Base-by-base conservation (phyloP, 371 early-diverging fungal species). In the Thermomucor indicae-seudaticae region DNA sequence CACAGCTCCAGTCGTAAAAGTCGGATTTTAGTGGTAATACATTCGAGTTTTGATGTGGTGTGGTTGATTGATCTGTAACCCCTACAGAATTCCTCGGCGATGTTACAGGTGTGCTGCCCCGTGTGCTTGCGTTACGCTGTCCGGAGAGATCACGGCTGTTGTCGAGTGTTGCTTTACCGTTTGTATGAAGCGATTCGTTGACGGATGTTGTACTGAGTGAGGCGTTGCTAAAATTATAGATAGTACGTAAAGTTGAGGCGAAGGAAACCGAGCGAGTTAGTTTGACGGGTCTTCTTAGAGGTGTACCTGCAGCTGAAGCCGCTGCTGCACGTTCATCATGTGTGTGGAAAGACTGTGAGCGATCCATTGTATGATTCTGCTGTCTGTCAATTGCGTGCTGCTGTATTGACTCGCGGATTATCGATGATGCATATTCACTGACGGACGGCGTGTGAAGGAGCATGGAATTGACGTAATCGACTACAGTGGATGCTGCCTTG, bases 1-100 rank as follows among this genome's bases (percentile, higher is more conserved):
- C 89, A 51, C 88, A 84, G 60, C 89, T 87, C 91, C 89, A 89
- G 43, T 90, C 89, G 50, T 85, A 92, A 41, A 91, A 89, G 6
- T 63, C 66, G 1, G 90, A 89, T 29, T 70, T 62, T 22, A 81
- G 49, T 14, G 79, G 79, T 22, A 83, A 58, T 23, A 47, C 42
- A 51, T 54, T 48, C 8, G n/a, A n/a, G n/a, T n/a, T n/a, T n/a
- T n/a, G n/a, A n/a, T 65, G 57, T 55, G 8, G 31, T 38, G 25
- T 42, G 40, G 35, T n/a, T 41, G 28, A 17, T 44, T 27, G 20
- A 25, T 29, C 28, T 41, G 30, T 29, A 32, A 2, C 29, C 19
- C 20, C 12, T 17, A 51, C n/a, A 6, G 43, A 43, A 14, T 34
- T 51, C 10, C 43, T 40, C 1, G 53, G 53, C 7, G 46, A 52